Evolutionary conservation across 139 green algal genomes (phyloP), one percentile per base, ranked within the genome.

Genomic region (Chlamydomonas eustigma): DNA sequence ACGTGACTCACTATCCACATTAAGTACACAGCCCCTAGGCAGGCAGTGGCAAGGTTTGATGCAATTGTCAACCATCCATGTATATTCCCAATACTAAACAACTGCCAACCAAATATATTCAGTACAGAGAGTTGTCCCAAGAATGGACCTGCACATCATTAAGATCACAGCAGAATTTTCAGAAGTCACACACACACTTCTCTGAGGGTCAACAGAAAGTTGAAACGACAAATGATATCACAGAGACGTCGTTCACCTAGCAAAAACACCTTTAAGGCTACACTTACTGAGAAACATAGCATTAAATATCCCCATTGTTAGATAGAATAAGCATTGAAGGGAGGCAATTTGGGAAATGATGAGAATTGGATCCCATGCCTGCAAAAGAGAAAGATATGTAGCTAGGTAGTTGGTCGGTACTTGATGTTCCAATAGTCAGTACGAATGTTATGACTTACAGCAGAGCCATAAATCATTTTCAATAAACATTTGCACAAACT

Each of bases 281-380:
- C n/a, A n/a, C n/a, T 30, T 66, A 96, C 91, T 88, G 37, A 93
- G 33, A 0, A 94, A 74, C 3, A 97, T 18, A 1, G 67, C 86
- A 50, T 94, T 78, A 67, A 88, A 73, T 2, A 91, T 31, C 18
- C 91, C 92, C 18, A 96, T 51, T 44, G 64, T 88, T 2, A 94
- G 39, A 73, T 97, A 97, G 77, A 92, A 96, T 0, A 93, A 35
- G 74, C 85, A 91, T 78, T 97, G 92, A 32, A 97, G 28, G 1
- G 79, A 81, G 4, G 89, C 52, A 28, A 97, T 97, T 71, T 97
- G 92, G 0, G 88, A 84, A 1, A 90, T 80, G 63, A 97, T 97
- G 0, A 94, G 75, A 5, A 88, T 31, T 4, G 92, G 92, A 73
- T 97, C 91, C 87, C 88, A 97, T 0, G 87, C 80, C 38, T 83